Evolutionary conservation across 2,329 filamentous ascomycete species (phyloP).

Genomic region (Kalaharituber pfeilii): DNA sequence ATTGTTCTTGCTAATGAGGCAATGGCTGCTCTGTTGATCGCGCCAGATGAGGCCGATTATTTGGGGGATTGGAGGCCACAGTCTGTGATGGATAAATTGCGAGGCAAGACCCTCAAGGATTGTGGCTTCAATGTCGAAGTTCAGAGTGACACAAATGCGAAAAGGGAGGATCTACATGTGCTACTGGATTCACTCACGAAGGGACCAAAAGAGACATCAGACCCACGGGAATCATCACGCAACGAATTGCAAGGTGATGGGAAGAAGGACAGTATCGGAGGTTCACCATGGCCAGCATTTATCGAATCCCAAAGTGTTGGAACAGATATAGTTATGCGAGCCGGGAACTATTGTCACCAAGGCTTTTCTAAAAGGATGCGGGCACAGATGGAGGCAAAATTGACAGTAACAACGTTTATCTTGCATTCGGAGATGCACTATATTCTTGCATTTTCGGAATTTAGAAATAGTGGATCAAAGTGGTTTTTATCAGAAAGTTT

Average conservation of each 20-base stretch:
- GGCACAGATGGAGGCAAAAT: slow-evolving; percentile 38
- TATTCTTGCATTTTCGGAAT: slow-evolving; percentile 55
- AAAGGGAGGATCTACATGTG: slow-evolving; percentile 37
- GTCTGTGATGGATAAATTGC: slow-evolving; percentile 41
- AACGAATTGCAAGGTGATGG: too few relatives aligned
- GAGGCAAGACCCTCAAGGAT: slow-evolving; percentile 50
- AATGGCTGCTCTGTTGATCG: slow-evolving; percentile 48
- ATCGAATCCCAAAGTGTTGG: slow-evolving; percentile 9
- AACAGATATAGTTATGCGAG: slow-evolving; percentile 1
- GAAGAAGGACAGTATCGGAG: not conserved
- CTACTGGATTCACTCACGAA: slow-evolving; percentile 1
- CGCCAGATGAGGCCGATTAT: slow-evolving; percentile 25
- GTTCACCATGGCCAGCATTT: slow-evolving; percentile 9
- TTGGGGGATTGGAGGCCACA: slow-evolving; percentile 19
- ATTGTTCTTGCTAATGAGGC: slow-evolving; percentile 59
- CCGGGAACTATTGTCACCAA: not conserved
- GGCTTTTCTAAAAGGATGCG: not conserved
- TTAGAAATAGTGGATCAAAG: slow-evolving; percentile 24
- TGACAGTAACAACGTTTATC: slow-evolving; percentile 63
- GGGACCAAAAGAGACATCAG: too few relatives aligned
- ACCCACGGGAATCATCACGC: too few relatives aligned
- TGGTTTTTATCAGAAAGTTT: too few relatives aligned
- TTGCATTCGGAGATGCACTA: slow-evolving; percentile 51
- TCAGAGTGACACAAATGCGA: slow-evolving; percentile 42
- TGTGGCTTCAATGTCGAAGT: too few relatives aligned